Evolutionary conservation across 345 rosid genomes (phyloP).

Genomic region (Toxicodendron radicans): DNA sequence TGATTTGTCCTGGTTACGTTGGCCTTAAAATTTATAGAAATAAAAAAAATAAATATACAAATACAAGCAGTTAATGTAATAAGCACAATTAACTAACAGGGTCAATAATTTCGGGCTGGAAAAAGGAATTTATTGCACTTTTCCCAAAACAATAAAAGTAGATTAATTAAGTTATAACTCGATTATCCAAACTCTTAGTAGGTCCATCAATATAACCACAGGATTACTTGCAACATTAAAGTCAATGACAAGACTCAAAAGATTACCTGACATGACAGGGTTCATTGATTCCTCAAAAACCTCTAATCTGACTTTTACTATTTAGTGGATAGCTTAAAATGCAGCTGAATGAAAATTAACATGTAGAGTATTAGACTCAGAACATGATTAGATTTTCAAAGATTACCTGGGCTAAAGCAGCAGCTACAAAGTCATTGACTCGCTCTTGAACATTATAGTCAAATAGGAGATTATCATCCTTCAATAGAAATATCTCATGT

Average conservation of each 20-base stretch:
- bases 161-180: background rate
- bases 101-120: background rate
- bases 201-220: background rate
- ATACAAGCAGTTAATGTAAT: background rate
- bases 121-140: background rate
- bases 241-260: background rate
- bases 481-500: constrained; percentile 20
- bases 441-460: constrained; percentile 93
- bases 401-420: constrained; percentile 79
- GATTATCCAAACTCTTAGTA: background rate
- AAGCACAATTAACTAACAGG: background rate
- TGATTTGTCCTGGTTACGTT: constrained; percentile 91
- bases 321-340: background rate
- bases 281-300: background rate
- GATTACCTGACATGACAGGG: background rate
- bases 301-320: background rate
- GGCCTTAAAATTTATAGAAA: constrained; percentile 43
- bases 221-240: background rate
- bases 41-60: background rate
- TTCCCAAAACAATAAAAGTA: background rate
- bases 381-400: background rate
- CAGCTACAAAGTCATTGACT: constrained; percentile 80
- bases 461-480: constrained; percentile 82
- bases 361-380: background rate
- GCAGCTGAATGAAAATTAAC: background rate